Evolutionary conservation across 2,329 filamentous ascomycete genomes (phyloP).

Genomic region (Myriosclerotinia curreyana): DNA sequence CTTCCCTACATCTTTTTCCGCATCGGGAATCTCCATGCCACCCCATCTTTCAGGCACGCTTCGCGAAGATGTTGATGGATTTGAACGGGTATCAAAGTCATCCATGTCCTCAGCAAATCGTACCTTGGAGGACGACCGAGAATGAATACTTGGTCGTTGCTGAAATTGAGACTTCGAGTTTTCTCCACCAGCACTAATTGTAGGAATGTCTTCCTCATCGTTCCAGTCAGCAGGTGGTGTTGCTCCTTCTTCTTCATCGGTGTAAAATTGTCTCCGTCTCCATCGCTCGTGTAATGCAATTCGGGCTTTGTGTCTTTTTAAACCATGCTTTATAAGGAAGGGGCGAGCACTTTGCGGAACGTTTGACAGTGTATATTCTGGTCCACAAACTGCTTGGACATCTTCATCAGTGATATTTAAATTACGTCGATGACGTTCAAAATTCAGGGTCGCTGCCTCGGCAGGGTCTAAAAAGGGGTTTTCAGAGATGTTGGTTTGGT

Average conservation of each 20-base stretch:
- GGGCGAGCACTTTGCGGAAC: conserved; percentile 29
- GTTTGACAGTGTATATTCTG: conserved; percentile 31
- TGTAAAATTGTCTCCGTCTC: conserved; percentile 74
- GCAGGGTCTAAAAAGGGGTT: neutral
- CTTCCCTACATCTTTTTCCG: conserved; percentile 70
- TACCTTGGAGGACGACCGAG: conserved; percentile 75
- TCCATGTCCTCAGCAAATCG: conserved; percentile 70
- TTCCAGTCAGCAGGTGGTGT: conserved; percentile 62
- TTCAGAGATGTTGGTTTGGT: neutral
- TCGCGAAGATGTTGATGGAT: conserved; percentile 68
- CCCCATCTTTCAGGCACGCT: conserved; percentile 73
- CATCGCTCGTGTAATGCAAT: conserved; percentile 63
- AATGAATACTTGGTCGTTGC: conserved; percentile 48
- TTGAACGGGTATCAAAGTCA: conserved; percentile 68
- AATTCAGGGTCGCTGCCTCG: conserved; percentile 1
- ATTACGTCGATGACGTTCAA: conserved; percentile 32
- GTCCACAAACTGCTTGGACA: conserved; percentile 35
- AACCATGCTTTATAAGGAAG: conserved; percentile 33
- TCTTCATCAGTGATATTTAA: conserved; percentile 37
- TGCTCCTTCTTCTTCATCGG: conserved; percentile 80
- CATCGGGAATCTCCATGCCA: conserved; percentile 73
- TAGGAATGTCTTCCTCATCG: conserved; percentile 55
- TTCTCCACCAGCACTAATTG: conserved; percentile 39
- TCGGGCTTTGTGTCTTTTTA: conserved; percentile 31
- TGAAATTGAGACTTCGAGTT: conserved; percentile 46